Evolutionary conservation across 352 stramenopile species (phyloP).

Genomic region (Phytophthora pisi): DNA sequence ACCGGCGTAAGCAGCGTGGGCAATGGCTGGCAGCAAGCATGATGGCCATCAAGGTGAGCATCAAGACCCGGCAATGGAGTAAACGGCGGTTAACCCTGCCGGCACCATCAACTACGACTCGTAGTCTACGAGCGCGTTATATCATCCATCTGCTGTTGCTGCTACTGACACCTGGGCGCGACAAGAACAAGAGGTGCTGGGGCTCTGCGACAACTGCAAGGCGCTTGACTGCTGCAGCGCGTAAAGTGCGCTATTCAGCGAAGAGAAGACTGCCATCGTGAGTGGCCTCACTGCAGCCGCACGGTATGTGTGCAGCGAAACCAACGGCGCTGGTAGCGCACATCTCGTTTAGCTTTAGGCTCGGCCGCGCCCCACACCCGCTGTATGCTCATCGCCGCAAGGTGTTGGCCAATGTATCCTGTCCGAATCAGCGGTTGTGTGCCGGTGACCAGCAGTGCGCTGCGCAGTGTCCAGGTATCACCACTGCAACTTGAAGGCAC

Average conservation of each 20-base stretch:
- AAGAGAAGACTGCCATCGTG: neutral
- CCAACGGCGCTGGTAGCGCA: conserved; percentile 1
- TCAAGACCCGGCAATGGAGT: conserved; percentile 15
- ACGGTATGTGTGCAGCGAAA: neutral
- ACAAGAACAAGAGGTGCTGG: conserved; percentile 15
- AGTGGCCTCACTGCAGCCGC: neutral
- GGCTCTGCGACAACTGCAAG: conserved; percentile 20
- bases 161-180: conserved; percentile 21
- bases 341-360: conserved; percentile 6
- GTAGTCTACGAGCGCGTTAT: neutral
- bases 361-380: neutral
- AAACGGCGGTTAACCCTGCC: conserved; percentile 8
- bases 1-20: conserved; percentile 12
- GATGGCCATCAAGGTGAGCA: conserved; percentile 7
- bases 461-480: conserved; percentile 3
- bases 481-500: conserved; percentile 18
- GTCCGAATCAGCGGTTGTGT: conserved; percentile 10
- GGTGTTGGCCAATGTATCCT: conserved; percentile 12
- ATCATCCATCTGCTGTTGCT: conserved; percentile 18
- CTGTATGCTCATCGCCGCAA: conserved; percentile 1
- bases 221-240: neutral
- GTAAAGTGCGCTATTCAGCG: neutral
- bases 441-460: neutral
- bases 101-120: conserved; percentile 16
- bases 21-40: conserved; percentile 26